Evolutionary conservation across 768 basidiomycete species (phyloP), one percentile per base, ranked within the genome.

Genomic region (Rhizopogon sp.): DNA sequence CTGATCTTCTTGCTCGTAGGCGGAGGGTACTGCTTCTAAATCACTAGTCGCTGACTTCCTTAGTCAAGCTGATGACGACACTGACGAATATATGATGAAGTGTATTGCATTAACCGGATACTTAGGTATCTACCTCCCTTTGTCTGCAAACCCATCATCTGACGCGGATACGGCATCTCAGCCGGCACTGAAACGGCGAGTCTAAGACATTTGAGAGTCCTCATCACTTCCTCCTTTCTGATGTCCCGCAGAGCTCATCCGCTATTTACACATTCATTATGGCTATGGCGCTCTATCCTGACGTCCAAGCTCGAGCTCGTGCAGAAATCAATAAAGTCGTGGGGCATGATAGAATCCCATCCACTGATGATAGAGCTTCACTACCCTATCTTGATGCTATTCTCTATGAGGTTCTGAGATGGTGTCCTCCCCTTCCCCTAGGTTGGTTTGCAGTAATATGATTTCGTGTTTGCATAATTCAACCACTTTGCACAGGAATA

Each of bases 261-360:
- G 57, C 66, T 1, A 54, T 64, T 2, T 66, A 60, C 1, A 51
- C 58, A 1, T 72, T 71, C 59, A 43, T 70, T 17, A 39, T 69
- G 25, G 65, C 64, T 2, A 66, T 72, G 66, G 54, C 61, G 5
- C 50, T 59, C 3, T 60, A 70, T 53, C 70, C 71, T 0, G 58
- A 70, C 13, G 61, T 62, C 3, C 69, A 71, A 52, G 56, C 53
- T 25, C 56, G 58, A 31, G 68, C 64, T 0, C 64, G 65, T 43
- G 60, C 20, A 6, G 68, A 70, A 51, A 43, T 72, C 2, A 64
- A 71, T 37, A 37, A 52, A 3, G 60, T 67, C 11, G 54, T 68
- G 14, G 70, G 64, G 17, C 46, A 29, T 1, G 54, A 59, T 6
- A 55, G 66, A 13, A 17, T 67, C 13, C 63, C 65, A 3, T 52